A percentile compares a stretch with the other conserved stretches of the same genome.
Evolutionary conservation across 495 filamentous ascomycete genomes (phyloP).

Genomic region (Melanomma pulvis-pyrius): DNA sequence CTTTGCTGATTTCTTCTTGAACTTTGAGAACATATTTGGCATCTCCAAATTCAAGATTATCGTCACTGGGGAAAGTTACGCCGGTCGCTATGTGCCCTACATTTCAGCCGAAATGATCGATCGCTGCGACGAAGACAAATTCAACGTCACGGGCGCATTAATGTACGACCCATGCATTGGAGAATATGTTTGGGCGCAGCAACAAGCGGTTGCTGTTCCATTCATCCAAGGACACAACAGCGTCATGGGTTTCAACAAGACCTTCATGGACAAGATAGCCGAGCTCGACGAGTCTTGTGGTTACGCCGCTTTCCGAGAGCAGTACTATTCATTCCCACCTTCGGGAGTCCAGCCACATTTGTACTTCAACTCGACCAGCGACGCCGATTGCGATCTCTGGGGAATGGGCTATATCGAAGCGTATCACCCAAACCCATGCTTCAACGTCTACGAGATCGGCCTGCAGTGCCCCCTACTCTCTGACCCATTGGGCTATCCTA

Average conservation of each 20-base stretch:
- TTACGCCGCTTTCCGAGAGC: constrained; percentile 25
- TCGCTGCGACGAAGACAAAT: constrained; percentile 28
- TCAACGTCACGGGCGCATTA: constrained; percentile 25
- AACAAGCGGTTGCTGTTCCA: constrained; percentile 31
- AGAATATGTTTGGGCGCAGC: constrained; percentile 24
- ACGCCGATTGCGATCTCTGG: constrained; percentile 31
- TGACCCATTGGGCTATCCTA: constrained; percentile 31
- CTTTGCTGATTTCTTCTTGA: constrained; percentile 39
- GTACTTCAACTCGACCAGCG: constrained; percentile 19
- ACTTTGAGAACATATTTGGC: constrained; percentile 40
- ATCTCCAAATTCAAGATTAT: constrained; percentile 42
- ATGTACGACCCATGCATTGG: constrained; percentile 40
- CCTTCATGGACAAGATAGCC: constrained; percentile 25
- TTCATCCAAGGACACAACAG: constrained; percentile 25
- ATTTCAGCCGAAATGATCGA: constrained; percentile 39
- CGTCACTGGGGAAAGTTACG: constrained; percentile 40
- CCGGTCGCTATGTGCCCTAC: constrained; percentile 39
- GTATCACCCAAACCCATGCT: constrained; percentile 25
- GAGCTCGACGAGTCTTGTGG: constrained; percentile 27
- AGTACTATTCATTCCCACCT: constrained; percentile 31
- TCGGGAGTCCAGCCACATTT: background rate
- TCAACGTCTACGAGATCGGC: constrained; percentile 37
- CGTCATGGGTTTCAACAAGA: constrained; percentile 32
- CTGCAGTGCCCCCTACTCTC: constrained; percentile 24
- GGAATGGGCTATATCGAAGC: constrained; percentile 12